Evolutionary conservation across 2,329 filamentous ascomycete genomes (phyloP), one percentile per base, ranked within the genome.

Genomic region (Peltaster fructicola): DNA sequence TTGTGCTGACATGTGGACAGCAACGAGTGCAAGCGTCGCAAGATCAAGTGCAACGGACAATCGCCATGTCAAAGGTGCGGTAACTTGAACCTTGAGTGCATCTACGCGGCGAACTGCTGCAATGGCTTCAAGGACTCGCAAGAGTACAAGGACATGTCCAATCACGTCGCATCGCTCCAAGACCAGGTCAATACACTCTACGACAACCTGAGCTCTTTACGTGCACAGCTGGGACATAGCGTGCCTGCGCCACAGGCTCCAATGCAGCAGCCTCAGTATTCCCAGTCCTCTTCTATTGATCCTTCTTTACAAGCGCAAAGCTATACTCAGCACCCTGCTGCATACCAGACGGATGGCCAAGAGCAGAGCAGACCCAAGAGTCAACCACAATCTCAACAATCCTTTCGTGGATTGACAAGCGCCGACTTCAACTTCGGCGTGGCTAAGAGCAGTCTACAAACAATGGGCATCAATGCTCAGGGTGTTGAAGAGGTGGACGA

Each of bases 121-220:
- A 84, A 69, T 56, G 81, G 68, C 50, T 82, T 92, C 62, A 88
- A 85, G 50, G 84, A 93, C 42, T 82, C 81, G 22, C 79, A 90
- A 58, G 84, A 93, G 48, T 93, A 82, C 59, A 78, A 72, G 43
- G 65, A 72, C 17, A 81, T 93, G 71, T 68, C 70, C 27, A 59
- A 64, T 16, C 76, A 88, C 37, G 68, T 93, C 30, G 56, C 59
- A 7, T 63, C 65, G 6, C 63, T 93, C 13, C 82, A 93, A 48
- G 73, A 85, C 27, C 81, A 92, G 52, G 76, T 93, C 41, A 73
- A 79, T 31, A 65, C 65, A 34, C 64, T 95, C 15, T 79, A 74
- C 43, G 67, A 68, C 30, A 77, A 65, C 39, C 58, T 93, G 43
- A 76, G 63, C 42, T 58, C 65, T 22, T 59, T 91, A 20, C 73